Evolutionary conservation across 2,329 filamentous ascomycete genomes (phyloP), one percentile per base, ranked within the genome.

Genomic region (Stagonosporopsis cucurbitacearum): DNA sequence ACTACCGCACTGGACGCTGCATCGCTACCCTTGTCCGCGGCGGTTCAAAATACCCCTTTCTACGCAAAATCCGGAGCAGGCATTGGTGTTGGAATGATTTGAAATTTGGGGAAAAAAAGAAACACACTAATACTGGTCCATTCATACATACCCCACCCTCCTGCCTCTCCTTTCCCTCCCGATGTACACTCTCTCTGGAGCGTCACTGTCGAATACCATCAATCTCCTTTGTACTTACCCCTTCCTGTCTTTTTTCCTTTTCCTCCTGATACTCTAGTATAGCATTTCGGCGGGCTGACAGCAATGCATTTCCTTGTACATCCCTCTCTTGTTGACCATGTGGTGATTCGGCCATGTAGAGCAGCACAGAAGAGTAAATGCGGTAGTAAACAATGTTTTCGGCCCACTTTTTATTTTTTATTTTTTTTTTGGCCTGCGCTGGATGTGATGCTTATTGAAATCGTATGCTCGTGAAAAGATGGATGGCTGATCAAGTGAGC

Each of bases 171-270:
- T 58, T 17, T 41, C 58, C 60, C 58, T 42, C 62, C 59, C 22
- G 53, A 56, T 51, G 53, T 56, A 56, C 19, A 51, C 53, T 48
- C 53, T 25, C 47, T 25, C n/a, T n/a, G n/a, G 43, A 39, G 53
- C 53, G 47, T 51, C 47, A 60, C 59, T 57, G 66, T 63, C 63
- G 53, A 65, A 60, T 64, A 62, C 57, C 49, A 61, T n/a, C n/a
- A n/a, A n/a, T 73, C 64, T 71, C 70, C 61, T 72, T 65, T 73
- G 68, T 73, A 69, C 45, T 60, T 58, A 63, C 25, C 45, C 30
- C 54, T 65, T 50, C 63, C 51, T 41, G 64, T 65, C n/a, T n/a
- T 28, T 55, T 65, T 50, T 63, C 51, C 42, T 65, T 65, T n/a
- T n/a, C n/a, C n/a, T n/a, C n/a, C n/a, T n/a, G n/a, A n/a, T 64